Evolutionary conservation across 352 stramenopile genomes (phyloP).

Genomic region (Aphanomyces stellatus): DNA sequence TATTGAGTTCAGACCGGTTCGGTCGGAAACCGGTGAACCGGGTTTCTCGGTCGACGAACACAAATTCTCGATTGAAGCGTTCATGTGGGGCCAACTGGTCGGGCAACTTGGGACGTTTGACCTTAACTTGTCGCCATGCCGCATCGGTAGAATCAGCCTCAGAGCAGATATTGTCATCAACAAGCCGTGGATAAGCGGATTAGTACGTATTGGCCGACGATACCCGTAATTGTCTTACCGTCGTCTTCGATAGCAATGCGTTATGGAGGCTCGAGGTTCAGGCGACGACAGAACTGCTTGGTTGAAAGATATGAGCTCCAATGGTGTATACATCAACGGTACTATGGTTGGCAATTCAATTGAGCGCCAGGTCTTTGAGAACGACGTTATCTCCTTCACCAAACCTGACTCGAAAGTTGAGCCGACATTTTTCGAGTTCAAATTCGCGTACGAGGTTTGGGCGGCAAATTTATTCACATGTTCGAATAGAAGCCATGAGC

Average conservation of each 20-base stretch:
- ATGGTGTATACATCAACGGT: slow-evolving; percentile 17
- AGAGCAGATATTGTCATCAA: slow-evolving; percentile 18
- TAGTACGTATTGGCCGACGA: not conserved
- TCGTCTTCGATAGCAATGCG: slow-evolving; percentile 9
- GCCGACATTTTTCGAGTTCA: slow-evolving; percentile 11
- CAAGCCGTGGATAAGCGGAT: slow-evolving; percentile 10
- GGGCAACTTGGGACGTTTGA: slow-evolving; percentile 2
- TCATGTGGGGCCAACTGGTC: slow-evolving; percentile 17
- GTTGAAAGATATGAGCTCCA: slow-evolving; percentile 14
- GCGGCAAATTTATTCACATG: not conserved
- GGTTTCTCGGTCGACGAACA: no score
- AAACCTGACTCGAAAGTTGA: slow-evolving; percentile 5
- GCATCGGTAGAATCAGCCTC: not conserved
- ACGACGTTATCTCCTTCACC: slow-evolving; percentile 20
- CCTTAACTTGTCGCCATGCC: not conserved
- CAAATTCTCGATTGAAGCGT: not conserved
- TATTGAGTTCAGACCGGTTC: no score
- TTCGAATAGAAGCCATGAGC: not conserved
- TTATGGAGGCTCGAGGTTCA: not conserved
- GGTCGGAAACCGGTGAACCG: no score
- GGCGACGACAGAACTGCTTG: not conserved
- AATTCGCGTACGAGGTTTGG: not conserved
- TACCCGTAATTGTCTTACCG: not conserved
- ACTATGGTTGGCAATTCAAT: slow-evolving; percentile 11
- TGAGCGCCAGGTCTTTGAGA: not conserved